phyloP scores from a whole-genome alignment of 768 basidiomycete species.

The Psilocybe sp. region DNA sequence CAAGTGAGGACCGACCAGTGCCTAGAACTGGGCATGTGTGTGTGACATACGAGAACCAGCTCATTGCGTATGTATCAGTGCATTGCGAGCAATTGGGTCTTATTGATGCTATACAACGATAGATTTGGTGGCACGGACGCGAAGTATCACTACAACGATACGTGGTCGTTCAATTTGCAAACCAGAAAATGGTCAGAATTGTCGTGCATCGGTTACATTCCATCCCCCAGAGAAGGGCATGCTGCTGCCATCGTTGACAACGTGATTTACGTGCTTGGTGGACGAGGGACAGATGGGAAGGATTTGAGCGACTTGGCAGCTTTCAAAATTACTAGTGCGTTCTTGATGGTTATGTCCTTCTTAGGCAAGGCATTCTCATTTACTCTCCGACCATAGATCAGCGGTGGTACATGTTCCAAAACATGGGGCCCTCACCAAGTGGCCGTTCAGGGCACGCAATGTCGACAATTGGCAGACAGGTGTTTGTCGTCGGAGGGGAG shows the following conservation, averaged over 20 bases:
- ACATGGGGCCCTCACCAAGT: constrained; percentile 95
- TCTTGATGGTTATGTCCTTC: background rate
- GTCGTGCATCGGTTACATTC: constrained; percentile 95
- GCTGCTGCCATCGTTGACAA: constrained; percentile 96
- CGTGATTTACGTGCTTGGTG: constrained; percentile 97
- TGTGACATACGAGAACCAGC: constrained; percentile 76
- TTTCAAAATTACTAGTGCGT: constrained; percentile 95
- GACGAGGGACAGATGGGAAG: constrained; percentile 94
- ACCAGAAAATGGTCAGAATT: constrained; percentile 88
- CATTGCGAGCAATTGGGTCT: background rate
- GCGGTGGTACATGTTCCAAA: constrained; percentile 99
- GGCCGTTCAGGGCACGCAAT: constrained; percentile 98
- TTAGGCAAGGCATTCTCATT: constrained; percentile 1
- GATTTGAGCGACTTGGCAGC: constrained; percentile 93
- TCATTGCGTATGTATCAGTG: constrained; percentile 67
- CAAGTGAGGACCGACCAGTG: constrained; percentile 62
- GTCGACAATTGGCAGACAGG: constrained; percentile 85
- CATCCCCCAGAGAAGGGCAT: constrained; percentile 93
- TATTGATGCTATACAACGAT: constrained; percentile 2
- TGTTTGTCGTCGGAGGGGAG: constrained; percentile 95
- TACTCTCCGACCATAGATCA: constrained; percentile 57
- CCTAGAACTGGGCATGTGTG: constrained; percentile 91
- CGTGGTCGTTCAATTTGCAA: constrained; percentile 88
- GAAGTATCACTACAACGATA: constrained; percentile 99
- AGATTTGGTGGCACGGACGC: constrained; percentile 99